Base-by-base conservation (phyloP, 169 alveolate genomes). In the Plasmodium relictum region DNA sequence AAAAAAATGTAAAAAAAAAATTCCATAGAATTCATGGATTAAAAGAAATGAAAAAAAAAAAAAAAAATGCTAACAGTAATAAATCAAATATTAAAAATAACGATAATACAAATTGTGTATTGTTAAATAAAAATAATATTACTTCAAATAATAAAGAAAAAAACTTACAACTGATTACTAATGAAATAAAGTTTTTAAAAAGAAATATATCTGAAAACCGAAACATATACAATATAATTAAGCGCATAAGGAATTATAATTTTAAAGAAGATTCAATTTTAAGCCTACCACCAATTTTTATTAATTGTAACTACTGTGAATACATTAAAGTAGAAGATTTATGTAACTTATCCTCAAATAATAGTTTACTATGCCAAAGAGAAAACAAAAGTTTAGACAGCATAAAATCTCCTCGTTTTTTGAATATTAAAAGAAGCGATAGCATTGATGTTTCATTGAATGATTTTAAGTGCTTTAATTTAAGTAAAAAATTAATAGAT, bases 41-140 rank as follows among this genome's bases (percentile, higher is more conserved):
- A 65, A 80, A 80, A 80, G 90, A 80, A 80, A 80, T 80, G 90
- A 80, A 80, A 80, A 80, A 80, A 69, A 80, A 80, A 54, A 80
- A 80, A 58, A 80, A 80, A 80, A 69, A 80, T 45, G 48, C 73
- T 20, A 65, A 62, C 6, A 62, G 20, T 16, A 41, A 50, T 31
- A 80, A 87, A 63, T 56, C 31, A 16, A 54, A 54, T 54, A 59
- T 71, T 22, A 80, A 72, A 88, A 61, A 73, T 54, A 62, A 72
- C 31, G 54, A 73, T 45, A 58, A 71, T 16, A 54, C 14, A 54
- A 48, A 78, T n/a, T 18, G 31, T 73, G 42, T 41, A 50, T 18
- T 41, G 44, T 44, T 42, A 61, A 69, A 71, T 18, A 54, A 61
- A 65, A 54, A 8, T 16, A 42, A 48, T 61, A 48, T 62, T 73